Conservation (phyloP, 306 rosid genomes). For the Cucumis melo region DNA sequence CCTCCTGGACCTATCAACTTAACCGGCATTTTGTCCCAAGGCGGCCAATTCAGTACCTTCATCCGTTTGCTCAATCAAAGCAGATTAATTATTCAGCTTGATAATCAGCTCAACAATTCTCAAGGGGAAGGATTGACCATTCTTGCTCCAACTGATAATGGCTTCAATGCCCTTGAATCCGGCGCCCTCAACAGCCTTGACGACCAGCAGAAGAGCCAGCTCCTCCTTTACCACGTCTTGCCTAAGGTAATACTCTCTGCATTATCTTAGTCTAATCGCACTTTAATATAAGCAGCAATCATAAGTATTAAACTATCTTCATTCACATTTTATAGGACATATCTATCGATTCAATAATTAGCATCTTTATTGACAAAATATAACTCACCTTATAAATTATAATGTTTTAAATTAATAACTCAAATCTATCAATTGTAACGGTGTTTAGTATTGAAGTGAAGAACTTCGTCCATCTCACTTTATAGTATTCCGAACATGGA, state of each 20-base stretch:
- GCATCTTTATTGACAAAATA: too few relatives aligned
- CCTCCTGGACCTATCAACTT: conserved; percentile 34
- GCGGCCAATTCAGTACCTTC: conserved; percentile 45
- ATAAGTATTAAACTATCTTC: too few relatives aligned
- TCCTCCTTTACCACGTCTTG: conserved; percentile 45
- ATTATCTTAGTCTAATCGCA: too few relatives aligned
- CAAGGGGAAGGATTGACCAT: conserved; percentile 58
- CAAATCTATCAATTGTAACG: too few relatives aligned
- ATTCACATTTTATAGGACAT: too few relatives aligned
- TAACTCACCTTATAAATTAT: too few relatives aligned
- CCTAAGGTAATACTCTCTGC: conserved; percentile 12
- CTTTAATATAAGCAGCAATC: too few relatives aligned
- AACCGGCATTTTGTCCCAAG: conserved; percentile 40
- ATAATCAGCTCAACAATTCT: conserved; percentile 36
- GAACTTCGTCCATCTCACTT: too few relatives aligned
- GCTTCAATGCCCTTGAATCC: conserved; percentile 46
- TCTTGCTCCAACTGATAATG: conserved; percentile 86
- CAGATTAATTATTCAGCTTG: conserved; percentile 34
- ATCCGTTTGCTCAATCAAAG: conserved; percentile 39
- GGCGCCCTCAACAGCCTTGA: conserved; percentile 48
- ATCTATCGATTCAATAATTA: too few relatives aligned
- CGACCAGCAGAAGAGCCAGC: conserved; percentile 30
- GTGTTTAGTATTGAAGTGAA: too few relatives aligned
- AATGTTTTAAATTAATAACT: too few relatives aligned
- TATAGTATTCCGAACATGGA: too few relatives aligned